These are phyloP conservation scores for Blastobotrys raffinosifermentans DNA, from an alignment of 1,139 yeast genomes.

Conservation along the genomic window DNA sequence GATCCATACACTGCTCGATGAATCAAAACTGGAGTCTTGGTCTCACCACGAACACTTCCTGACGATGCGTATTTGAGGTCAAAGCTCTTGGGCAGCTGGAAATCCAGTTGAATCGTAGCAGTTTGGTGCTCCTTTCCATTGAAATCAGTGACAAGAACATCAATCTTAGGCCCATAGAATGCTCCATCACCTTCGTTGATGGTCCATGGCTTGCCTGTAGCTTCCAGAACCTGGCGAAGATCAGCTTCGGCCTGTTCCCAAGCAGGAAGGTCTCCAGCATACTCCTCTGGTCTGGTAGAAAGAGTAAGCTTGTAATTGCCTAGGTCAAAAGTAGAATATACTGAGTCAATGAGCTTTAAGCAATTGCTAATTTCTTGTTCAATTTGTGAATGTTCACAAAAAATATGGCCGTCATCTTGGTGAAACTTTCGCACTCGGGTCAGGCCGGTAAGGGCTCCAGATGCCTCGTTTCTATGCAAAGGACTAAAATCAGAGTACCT, in stretches of 20 bases:
- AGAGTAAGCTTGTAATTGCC: constrained; percentile 62
- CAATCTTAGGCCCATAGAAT: constrained; percentile 92
- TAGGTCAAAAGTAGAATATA: constrained; percentile 76
- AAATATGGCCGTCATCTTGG: constrained; percentile 98
- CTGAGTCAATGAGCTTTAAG: constrained; percentile 65
- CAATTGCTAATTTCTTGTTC: constrained; percentile 71
- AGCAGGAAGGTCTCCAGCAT: constrained; percentile 71
- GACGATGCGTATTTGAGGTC: constrained; percentile 49
- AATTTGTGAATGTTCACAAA: constrained; percentile 80
- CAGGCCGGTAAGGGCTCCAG: constrained; percentile 90
- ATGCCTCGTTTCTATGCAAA: constrained; percentile 88
- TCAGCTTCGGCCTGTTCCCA: constrained; percentile 85
- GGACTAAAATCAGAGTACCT: constrained; percentile 91
- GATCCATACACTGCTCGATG: constrained; percentile 97
- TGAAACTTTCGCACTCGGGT: constrained; percentile 96
- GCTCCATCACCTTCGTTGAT: constrained; percentile 94
- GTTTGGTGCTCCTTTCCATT: constrained; percentile 83
- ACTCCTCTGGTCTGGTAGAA: constrained; percentile 86
- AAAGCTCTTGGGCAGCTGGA: constrained; percentile 86
- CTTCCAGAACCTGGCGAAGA: constrained; percentile 58
- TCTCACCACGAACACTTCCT: constrained; percentile 3
- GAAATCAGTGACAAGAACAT: constrained; percentile 78
- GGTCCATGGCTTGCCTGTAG: constrained; percentile 61
- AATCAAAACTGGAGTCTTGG: constrained; percentile 66
- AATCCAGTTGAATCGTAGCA: constrained; percentile 93